Percentiles rank a stretch among this genome's conserved stretches.
Conservation (phyloP, 2,329 filamentous ascomycete species). For the Rhynchosporium secalis region DNA sequence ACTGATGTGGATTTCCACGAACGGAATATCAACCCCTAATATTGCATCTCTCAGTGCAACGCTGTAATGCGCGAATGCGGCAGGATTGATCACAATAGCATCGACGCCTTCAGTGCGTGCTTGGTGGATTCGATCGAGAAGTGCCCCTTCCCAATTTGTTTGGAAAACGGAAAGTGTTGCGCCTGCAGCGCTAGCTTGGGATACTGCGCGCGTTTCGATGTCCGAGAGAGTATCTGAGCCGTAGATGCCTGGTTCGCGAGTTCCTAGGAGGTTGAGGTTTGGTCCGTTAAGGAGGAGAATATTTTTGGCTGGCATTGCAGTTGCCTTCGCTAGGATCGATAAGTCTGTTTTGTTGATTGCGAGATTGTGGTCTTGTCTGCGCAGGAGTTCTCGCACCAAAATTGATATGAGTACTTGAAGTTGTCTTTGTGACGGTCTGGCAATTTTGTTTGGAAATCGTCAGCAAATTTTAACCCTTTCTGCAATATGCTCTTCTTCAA, state of each 20-base stretch:
- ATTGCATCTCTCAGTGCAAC: conserved; percentile 76
- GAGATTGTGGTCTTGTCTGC: not conserved
- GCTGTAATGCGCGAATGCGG: conserved; percentile 73
- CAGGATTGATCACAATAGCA: conserved; percentile 74
- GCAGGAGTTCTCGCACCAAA: no score
- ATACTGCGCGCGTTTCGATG: conserved; percentile 45
- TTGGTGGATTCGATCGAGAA: conserved; percentile 53
- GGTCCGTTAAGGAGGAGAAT: conserved; percentile 80
- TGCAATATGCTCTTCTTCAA: not conserved
- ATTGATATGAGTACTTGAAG: no score
- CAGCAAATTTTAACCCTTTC: no score
- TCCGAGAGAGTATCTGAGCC: conserved; percentile 67
- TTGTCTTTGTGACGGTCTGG: no score
- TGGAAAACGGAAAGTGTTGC: conserved; percentile 61
- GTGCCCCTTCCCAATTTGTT: conserved; percentile 71
- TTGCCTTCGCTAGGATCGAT: not conserved
- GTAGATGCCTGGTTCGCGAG: conserved; percentile 72
- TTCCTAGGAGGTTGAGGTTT: conserved; percentile 78
- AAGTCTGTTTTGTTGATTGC: not conserved
- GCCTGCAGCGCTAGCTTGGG: conserved; percentile 32
- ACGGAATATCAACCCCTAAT: conserved; percentile 67
- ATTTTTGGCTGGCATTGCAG: conserved; percentile 42
- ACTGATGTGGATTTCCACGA: conserved; percentile 74
- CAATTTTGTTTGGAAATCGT: no score
- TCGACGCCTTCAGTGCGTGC: conserved; percentile 58